Evolutionary conservation across 2,329 filamentous ascomycete genomes (phyloP).

Genomic region (Clathrospora elynae): DNA sequence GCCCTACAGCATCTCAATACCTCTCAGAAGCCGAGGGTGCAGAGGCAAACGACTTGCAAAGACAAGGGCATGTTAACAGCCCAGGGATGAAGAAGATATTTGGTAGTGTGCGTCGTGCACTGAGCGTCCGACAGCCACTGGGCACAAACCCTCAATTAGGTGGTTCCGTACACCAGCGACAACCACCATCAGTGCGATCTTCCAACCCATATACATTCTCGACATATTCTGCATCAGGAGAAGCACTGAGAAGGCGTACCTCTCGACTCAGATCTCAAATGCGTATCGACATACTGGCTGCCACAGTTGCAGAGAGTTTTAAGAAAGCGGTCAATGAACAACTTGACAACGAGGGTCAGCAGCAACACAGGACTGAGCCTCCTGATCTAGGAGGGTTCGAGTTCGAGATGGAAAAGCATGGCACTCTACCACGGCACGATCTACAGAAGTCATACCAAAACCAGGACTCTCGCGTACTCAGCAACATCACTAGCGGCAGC

Average conservation of each 20-base stretch:
- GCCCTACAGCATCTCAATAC: constrained; percentile 41
- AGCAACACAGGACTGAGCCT: constrained; percentile 17
- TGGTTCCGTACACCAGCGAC: constrained; percentile 25
- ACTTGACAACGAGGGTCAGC: constrained; percentile 38
- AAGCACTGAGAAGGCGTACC: constrained; percentile 41
- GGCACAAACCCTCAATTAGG: constrained; percentile 31
- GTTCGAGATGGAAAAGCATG: constrained; percentile 42
- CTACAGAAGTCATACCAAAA: constrained; percentile 9
- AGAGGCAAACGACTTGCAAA: constrained; percentile 27
- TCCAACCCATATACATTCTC: constrained; percentile 38
- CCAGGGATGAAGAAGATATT: constrained; percentile 85
- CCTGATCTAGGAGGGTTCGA: constrained; percentile 42
- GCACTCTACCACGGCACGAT: constrained; percentile 19
- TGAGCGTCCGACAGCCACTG: constrained; percentile 64
- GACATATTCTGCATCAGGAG: constrained; percentile 32
- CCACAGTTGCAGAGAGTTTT: constrained; percentile 77
- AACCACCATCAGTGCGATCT: constrained; percentile 31
- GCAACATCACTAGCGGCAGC: constrained; percentile 75
- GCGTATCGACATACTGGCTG: constrained; percentile 82
- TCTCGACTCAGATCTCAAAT: constrained; percentile 53
- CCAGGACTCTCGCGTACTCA: constrained; percentile 51
- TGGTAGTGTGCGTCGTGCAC: constrained; percentile 79
- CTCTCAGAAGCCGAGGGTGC: constrained; percentile 39
- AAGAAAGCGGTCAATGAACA: constrained; percentile 74
- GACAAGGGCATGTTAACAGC: constrained; percentile 31